phyloP scores from a whole-genome alignment of 495 filamentous ascomycete species.

The Rusavskia elegans region DNA sequence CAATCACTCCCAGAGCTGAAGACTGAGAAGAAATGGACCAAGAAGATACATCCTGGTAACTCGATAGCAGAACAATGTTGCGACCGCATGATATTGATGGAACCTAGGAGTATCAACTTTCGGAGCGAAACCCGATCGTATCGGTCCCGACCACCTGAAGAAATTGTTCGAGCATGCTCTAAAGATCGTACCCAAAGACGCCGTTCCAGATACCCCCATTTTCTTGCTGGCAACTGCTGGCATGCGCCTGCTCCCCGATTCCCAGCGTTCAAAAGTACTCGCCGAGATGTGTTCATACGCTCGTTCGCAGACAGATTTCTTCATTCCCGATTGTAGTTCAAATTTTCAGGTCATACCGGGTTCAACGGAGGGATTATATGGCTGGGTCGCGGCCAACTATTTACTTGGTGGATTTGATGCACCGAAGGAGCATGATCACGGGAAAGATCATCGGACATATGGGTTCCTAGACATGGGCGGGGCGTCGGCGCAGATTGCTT shows the following conservation, averaged over 20 bases:
- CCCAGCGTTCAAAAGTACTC: conserved; percentile 54
- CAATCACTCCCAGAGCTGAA: conserved; percentile 59
- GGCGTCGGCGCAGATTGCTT: conserved; percentile 92
- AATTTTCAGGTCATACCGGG: conserved; percentile 94
- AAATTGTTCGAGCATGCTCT: conserved; percentile 70
- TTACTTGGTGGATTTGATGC: conserved; percentile 81
- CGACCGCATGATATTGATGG: background rate
- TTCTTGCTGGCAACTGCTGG: conserved; percentile 96
- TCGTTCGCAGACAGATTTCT: conserved; percentile 61
- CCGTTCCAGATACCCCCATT: conserved; percentile 70
- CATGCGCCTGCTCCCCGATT: conserved; percentile 71
- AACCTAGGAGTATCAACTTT: conserved; percentile 69
- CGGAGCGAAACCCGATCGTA: conserved; percentile 52
- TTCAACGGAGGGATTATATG: conserved; percentile 94
- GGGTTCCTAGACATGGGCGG: conserved; percentile 98
- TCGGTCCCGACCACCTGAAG: conserved; percentile 70
- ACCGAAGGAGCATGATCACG: conserved; percentile 56
- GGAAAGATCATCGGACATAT: conserved; percentile 87
- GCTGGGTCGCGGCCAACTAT: conserved; percentile 99
- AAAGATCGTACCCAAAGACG: conserved; percentile 60
- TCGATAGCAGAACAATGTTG: background rate
- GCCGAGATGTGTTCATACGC: conserved; percentile 73
- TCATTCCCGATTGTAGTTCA: conserved; percentile 72
- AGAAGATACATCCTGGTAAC: conserved; percentile 75
- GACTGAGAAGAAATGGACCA: conserved; percentile 76